Evolutionary conservation across 495 filamentous ascomycete species (phyloP), one percentile per base, ranked within the genome.

Genomic region (Aspergillus cavernicola): DNA sequence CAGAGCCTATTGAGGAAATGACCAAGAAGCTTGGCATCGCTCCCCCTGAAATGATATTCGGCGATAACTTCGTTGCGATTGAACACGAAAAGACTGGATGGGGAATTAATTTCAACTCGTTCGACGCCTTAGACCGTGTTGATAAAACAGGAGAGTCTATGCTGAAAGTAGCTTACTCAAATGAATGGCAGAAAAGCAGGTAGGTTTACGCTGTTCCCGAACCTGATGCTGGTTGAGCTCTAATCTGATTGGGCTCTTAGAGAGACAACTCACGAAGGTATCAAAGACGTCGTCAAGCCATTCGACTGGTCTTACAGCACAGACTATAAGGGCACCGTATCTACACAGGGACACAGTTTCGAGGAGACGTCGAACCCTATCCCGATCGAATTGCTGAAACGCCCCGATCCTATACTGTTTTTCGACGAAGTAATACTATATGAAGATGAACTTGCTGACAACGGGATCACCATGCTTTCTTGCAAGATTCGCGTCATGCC

Each of bases 241-340:
- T n/a, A 24, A 7, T 6, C 41, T 23, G 28, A 35, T 28, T 5
- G 12, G 24, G 50, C 66, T 75, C 49, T 41, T 47, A 87, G 92
- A 58, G 90, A 96, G 67, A 83, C 84, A 61, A 85, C 89, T 11
- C 85, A 89, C 61, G 89, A 91, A 49, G 89, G 88, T 16, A 96
- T 97, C 51, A 90, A 87, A 63, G 90, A 96, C 64, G 85, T 97
- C 15, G 88, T 97, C 15, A 90, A 90, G 66, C 90, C 92, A 9
- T 98, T 93, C 66, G 93, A 98, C 71, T 98, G 93, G 93, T 95
- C 90, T 33, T 98, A 97, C 67, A 91, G 79, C 48, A 96, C 92
- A 13, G 80, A 85, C 41, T 97, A 95, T 65, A 79, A 76, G 46
- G 93, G 93, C 20, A 88, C 84, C 12, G 41, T 62, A 28, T 56